Evolutionary conservation across 371 early-diverging fungal species (phyloP), one percentile per base, ranked within the genome.

Genomic region (Rhizopus stolonifer): DNA sequence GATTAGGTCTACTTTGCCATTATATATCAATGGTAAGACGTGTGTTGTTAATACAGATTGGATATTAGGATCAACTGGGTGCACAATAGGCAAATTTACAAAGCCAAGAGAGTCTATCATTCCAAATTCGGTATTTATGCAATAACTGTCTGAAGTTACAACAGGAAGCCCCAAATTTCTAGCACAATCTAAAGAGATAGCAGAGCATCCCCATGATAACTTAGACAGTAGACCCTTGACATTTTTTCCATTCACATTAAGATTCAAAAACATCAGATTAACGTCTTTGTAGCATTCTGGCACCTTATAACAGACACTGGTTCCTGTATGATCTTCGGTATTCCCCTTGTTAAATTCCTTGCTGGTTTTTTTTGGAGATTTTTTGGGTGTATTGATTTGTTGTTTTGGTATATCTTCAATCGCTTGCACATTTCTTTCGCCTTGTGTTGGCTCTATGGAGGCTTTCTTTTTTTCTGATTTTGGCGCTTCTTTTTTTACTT

Each of bases 1-100:
- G n/a, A 69, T 57, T 9, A 69, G 24, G 15, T 65, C 70, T 0
- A 69, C 65, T 32, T 54, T 55, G 11, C 65, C 65, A 7, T 52
- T 56, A 26, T 63, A 69, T 11, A 69, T 52, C 44, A 31, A 31
- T 4, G 70, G 70, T 34, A 69, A 21, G 18, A 69, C 61, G 6
- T 69, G 63, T 18, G 65, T 21, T 2, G 48, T 24, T 38, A 67
- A 22, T 24, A 52, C 49, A 13, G 61, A 43, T 15, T 21, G 25
- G 4, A 61, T 43, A 14, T 17, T 8, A 24, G 48, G 50, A 15
- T 52, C 57, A 11, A 39, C 47, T 18, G 67, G 63, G 52, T 61
- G 67, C 9, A 42, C 18, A 36, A 67, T 46, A 1, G 57, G 60
- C 13, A 61, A 39, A 1, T 32, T 44, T 21, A 60, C 47, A 7